Evolutionary conservation across 805 yeast genomes (phyloP), one percentile per base, ranked within the genome.

Genomic region (Cyberlindnera nakhonratchasimensis): DNA sequence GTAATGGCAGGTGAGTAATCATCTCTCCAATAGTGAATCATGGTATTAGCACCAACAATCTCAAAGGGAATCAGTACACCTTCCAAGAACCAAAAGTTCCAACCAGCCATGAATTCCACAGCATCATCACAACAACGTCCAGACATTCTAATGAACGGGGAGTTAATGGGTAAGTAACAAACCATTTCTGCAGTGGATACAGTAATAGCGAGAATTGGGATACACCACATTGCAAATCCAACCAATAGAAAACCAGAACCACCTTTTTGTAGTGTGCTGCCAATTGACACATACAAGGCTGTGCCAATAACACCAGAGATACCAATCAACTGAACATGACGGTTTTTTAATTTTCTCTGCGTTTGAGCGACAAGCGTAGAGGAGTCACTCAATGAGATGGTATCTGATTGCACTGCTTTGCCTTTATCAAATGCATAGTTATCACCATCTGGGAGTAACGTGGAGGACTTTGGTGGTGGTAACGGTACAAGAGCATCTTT

Each of bases 281-380:
- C 89, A 42, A 83, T 81, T 20, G 86, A 75, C 5, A 84, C 88
- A 51, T 86, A 86, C 6, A 86, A 65, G 8, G 86, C 91, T 2
- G 91, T 82, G 29, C 95, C 95, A 50, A 86, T 82, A 29, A 87
- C 82, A 39, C 91, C 93, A 16, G 91, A 88, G 19, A 86, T 80
- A 11, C 87, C 84, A 47, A 86, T 79, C 40, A 86, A 69, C 55
- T 85, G 88, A 20, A 86, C 79, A 64, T 88, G 96, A 45, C 95
- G 69, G 40, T 80, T 77, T 46, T 71, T 65, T 42, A 85, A 66
- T 22, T 71, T 70, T 34, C 91, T 62, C 23, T 67, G 67, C 3
- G 76, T 71, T 14, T 51, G 53, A n/a, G 55, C 19, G 34, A 42
- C 48, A 22, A 50, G 29, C 22, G 59, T 46, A 2, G 58, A 51